Evolutionary conservation across 1,284 basidiomycete genomes (phyloP).

Genomic region (Tilletia setariae): DNA sequence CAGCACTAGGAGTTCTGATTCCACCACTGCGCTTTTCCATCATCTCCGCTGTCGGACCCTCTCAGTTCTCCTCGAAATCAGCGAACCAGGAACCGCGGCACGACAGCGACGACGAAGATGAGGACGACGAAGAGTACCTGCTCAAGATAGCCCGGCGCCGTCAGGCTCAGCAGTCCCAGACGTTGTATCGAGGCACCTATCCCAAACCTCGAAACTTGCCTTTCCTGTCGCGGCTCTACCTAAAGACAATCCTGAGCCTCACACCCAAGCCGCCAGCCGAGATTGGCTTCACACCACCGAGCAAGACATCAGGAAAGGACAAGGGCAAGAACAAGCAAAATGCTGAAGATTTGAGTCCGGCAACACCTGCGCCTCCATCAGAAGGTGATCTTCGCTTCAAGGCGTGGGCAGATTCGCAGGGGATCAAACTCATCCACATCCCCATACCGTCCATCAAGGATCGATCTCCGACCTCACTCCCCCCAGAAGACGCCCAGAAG

Average conservation of each 20-base stretch:
- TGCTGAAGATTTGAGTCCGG: background rate
- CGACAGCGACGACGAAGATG: background rate
- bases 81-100: background rate
- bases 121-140: background rate
- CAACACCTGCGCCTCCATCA: background rate
- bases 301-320: background rate
- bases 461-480: slow-evolving; percentile 41
- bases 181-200: slow-evolving; percentile 49
- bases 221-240: slow-evolving; percentile 44
- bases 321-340: background rate
- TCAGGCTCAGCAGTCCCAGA: slow-evolving; percentile 22
- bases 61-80: background rate
- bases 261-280: slow-evolving; percentile 48
- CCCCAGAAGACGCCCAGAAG: slow-evolving; percentile 40
- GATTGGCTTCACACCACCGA: slow-evolving; percentile 2
- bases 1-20: background rate
- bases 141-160: background rate
- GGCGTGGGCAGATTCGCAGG: slow-evolving; percentile 29
- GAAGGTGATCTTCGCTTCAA: slow-evolving; percentile 18
- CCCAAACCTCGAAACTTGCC: slow-evolving; percentile 45
- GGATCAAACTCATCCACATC: slow-evolving; percentile 40
- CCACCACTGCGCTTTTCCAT: slow-evolving; percentile 13
- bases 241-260: slow-evolving; percentile 47
- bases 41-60: background rate
- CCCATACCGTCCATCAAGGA: slow-evolving; percentile 51